Conservation (phyloP, 805 yeast genomes). For the Ogataea nonfermentans region DNA sequence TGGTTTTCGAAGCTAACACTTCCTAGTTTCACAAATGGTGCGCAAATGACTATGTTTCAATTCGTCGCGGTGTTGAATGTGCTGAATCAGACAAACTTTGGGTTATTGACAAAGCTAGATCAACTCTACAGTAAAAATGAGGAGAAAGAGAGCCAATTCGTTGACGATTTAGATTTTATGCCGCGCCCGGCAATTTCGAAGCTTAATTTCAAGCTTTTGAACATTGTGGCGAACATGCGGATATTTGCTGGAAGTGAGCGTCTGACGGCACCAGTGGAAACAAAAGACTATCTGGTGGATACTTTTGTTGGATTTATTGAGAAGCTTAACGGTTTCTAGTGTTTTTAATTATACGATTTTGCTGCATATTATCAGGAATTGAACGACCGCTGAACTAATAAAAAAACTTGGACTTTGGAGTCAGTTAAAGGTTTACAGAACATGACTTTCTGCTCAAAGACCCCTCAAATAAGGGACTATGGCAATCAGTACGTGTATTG, state of each 20-base stretch:
- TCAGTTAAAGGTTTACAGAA: no score
- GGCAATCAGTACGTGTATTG: no score
- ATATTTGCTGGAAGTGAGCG: slow-evolving; percentile 29
- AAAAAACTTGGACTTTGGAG: no score
- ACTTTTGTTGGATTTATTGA: slow-evolving; percentile 24
- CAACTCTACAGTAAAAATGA: slow-evolving; percentile 2
- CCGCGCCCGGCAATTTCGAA: slow-evolving; percentile 21
- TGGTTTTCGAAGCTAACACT: slow-evolving; percentile 28
- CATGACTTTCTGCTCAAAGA: no score
- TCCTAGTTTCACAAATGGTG: slow-evolving; percentile 26
- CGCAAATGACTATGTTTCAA: slow-evolving; percentile 25
- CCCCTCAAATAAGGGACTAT: no score
- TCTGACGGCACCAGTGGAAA: slow-evolving; percentile 9
- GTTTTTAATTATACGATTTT: background rate
- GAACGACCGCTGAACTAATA: no score
- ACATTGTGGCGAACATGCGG: slow-evolving; percentile 31
- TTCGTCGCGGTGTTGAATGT: slow-evolving; percentile 29
- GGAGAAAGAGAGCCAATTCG: slow-evolving; percentile 2
- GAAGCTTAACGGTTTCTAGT: slow-evolving; percentile 23
- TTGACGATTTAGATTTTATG: slow-evolving; percentile 7
- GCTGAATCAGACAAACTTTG: slow-evolving; percentile 19
- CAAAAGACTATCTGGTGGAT: slow-evolving; percentile 27
- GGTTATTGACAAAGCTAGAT: slow-evolving; percentile 16
- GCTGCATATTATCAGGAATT: background rate
- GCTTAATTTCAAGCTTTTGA: slow-evolving; percentile 27